Base-by-base conservation (phyloP, 2,329 filamentous ascomycete species). In the Penicillium sp. region DNA sequence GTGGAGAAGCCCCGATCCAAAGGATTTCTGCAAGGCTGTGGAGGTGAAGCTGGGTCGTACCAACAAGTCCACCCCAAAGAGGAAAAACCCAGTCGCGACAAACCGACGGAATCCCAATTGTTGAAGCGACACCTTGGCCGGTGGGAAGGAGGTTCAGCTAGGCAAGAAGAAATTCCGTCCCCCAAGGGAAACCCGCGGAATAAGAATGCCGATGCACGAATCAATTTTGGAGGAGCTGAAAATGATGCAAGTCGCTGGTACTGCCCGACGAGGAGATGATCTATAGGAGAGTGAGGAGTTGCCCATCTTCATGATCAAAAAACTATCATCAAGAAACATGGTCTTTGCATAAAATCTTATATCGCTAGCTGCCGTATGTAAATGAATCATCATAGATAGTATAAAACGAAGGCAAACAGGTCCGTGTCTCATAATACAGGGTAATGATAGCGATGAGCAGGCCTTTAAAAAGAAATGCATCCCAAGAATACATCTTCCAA, bases 361-460 rank as follows among this genome's bases (percentile, higher is more conserved):
- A 19, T 50, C 56, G 30, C 35, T 54, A 45, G 22, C 40, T 59
- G 28, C 8, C 12, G n/a, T 44, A 55, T 40, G 19, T 44, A 17
- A 37, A 35, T 60, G 54, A 56, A 51, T 53, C 47, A 7, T 49
- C 7, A 38, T 38, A 22, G 17, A 24, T 40, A 35, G 26, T 42
- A 56, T 55, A 56, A 49, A 33, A 26, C 8, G 22, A 35, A 56
- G 35, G 33, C 12, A 28, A n/a, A 53, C 50, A 53, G 26, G 28
- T 15, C 59, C 55, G 59, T 62, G 24, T 40, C 53, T 66, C 62
- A 62, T 66, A 60, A 56, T 59, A 66, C 60, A 66, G 51, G 47
- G n/a, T 58, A 50, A 22, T 45, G 56, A 54, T 30, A 3, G 49
- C 35, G 53, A 56, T 33, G 42, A 62, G 30, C 12, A 60, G 38